These are phyloP conservation scores for Diaporthe ilicicola DNA, from an alignment of 2,329 filamentous ascomycete genomes.

Conservation along the genomic window DNA sequence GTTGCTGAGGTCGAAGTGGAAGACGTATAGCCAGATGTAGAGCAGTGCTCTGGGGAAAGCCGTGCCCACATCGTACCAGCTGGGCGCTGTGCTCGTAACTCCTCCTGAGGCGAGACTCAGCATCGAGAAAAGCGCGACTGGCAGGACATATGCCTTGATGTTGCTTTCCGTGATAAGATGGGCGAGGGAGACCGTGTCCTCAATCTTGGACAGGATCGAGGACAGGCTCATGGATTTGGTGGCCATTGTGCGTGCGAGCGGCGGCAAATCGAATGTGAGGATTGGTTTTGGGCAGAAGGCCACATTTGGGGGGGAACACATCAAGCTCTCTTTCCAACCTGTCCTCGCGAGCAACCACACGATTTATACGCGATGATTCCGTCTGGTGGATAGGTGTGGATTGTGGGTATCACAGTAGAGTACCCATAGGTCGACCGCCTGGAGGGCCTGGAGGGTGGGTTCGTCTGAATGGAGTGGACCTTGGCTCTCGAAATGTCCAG, in stretches of 20 bases:
- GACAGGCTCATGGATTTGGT: not conserved
- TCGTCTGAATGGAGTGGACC: not conserved
- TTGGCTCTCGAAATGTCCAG: not conserved
- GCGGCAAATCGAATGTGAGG: not conserved
- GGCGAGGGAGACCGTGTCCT: constrained; percentile 20
- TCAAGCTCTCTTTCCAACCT: too few species aligned
- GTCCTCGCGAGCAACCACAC: not conserved
- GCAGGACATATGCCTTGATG: constrained; percentile 31
- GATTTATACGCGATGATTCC: not conserved
- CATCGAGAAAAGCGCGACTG: constrained; percentile 30
- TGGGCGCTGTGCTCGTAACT: constrained; percentile 27
- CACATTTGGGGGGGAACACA: not conserved
- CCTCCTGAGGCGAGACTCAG: constrained; percentile 27
- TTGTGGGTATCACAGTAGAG: not conserved
- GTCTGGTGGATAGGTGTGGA: not conserved
- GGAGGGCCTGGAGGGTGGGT: not conserved
- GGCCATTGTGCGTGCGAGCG: not conserved
- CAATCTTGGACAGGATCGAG: not conserved
- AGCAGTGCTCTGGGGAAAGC: not conserved
- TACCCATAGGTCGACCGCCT: not conserved
- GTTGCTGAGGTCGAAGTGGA: constrained; percentile 26
- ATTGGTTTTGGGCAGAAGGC: not conserved
- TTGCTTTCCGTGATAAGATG: constrained; percentile 34
- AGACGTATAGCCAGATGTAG: constrained; percentile 16
- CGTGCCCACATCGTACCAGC: not conserved